Percentiles rank a stretch among this genome's conserved stretches.
Evolutionary conservation across 2,329 filamentous ascomycete species (phyloP).

Genomic region (Fusarium xyrophilum): DNA sequence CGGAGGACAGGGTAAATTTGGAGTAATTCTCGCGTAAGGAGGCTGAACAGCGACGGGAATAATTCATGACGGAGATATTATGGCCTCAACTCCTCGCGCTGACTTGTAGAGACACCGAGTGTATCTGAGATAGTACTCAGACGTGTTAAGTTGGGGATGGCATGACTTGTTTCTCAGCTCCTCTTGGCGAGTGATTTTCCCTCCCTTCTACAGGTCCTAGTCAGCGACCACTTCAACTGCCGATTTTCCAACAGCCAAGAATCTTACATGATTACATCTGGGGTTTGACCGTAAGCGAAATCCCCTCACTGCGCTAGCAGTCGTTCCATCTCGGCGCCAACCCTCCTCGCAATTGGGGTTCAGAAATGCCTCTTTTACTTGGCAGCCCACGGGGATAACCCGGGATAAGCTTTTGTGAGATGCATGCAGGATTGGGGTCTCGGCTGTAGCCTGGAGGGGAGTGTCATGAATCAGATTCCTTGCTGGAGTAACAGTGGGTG

Average conservation of each 20-base stretch:
- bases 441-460: constrained; percentile 3
- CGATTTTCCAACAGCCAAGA: constrained; percentile 4
- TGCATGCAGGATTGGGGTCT: not conserved
- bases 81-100: not conserved
- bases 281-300: not conserved
- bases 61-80: not conserved
- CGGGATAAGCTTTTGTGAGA: not conserved
- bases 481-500: not conserved
- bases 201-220: not conserved
- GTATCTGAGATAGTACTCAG: not conserved
- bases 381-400: not conserved
- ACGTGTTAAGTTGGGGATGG: not conserved
- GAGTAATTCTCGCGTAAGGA: not conserved
- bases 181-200: constrained; percentile 15
- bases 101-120: not conserved
- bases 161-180: not conserved
- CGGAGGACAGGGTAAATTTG: not conserved
- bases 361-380: constrained; percentile 13
- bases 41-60: not conserved
- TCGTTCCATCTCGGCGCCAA: not conserved
- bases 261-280: not conserved
- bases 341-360: not conserved
- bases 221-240: constrained; percentile 15
- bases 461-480: constrained; percentile 4
- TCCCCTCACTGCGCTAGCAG: not conserved